A percentile compares a stretch with the other conserved stretches of the same genome.
phyloP scores from a whole-genome alignment of 495 filamentous ascomycete genomes.

The Pseudevernia furfuracea region DNA sequence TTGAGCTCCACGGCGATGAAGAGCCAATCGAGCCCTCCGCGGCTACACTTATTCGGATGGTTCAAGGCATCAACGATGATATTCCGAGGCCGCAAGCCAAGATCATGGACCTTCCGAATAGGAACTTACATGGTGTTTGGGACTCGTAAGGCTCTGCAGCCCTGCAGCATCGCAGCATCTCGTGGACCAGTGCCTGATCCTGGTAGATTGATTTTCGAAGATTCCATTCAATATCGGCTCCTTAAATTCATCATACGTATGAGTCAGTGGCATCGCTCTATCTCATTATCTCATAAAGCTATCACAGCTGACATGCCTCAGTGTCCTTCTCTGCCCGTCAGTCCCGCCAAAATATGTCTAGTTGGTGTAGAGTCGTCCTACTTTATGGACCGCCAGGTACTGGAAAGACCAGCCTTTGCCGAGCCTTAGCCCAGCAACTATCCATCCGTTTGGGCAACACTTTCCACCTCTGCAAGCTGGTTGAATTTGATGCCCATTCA shows the following conservation, averaged over 20 bases:
- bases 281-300: background rate
- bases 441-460: slow-evolving; percentile 44
- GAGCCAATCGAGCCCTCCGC: background rate
- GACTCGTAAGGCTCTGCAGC: slow-evolving; percentile 33
- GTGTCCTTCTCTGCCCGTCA: slow-evolving; percentile 34
- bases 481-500: slow-evolving; percentile 46
- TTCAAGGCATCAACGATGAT: slow-evolving; percentile 15
- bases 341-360: slow-evolving; percentile 27
- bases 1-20: slow-evolving; percentile 20
- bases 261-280: slow-evolving; percentile 28
- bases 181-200: background rate
- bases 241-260: slow-evolving; percentile 42
- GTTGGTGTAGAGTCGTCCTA: slow-evolving; percentile 38
- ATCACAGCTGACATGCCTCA: slow-evolving; percentile 13
- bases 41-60: background rate
- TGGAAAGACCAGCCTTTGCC: slow-evolving; percentile 46
- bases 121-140: slow-evolving; percentile 42
- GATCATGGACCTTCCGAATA: slow-evolving; percentile 35
- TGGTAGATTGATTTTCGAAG: slow-evolving; percentile 41
- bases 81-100: slow-evolving; percentile 23
- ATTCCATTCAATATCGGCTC: slow-evolving; percentile 38
- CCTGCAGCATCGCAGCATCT: slow-evolving; percentile 1
- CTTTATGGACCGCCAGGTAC: slow-evolving; percentile 52
- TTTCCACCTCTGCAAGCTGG: slow-evolving; percentile 37
- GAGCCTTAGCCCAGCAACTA: slow-evolving; percentile 49